These are phyloP conservation scores for Populus hybrid DNA, from an alignment of 441 rosid species.

Conservation along the genomic window DNA sequence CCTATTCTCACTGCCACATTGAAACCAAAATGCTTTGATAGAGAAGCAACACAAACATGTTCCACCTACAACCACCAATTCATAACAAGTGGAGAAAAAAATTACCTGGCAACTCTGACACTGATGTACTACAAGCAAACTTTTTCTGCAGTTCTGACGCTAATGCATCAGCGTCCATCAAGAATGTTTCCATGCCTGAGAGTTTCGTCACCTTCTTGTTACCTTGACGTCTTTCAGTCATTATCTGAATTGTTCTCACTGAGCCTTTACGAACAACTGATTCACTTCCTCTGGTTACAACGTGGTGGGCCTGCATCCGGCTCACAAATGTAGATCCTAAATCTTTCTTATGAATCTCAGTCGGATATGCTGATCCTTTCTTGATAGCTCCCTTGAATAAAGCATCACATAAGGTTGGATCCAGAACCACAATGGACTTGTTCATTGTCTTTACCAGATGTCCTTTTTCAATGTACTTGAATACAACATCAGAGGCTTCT, in stretches of 20 bases:
- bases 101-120: constrained; percentile 75
- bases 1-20: background rate
- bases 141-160: constrained; percentile 98
- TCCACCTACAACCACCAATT: background rate
- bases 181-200: constrained; percentile 72
- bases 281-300: constrained; percentile 70
- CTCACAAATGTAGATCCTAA: constrained; percentile 59
- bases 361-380: constrained; percentile 84
- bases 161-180: constrained; percentile 75
- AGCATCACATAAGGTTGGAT: constrained; percentile 76
- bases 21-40: background rate
- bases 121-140: constrained; percentile 90
- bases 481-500: constrained; percentile 82
- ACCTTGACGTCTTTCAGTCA: constrained; percentile 92
- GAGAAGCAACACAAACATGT: background rate
- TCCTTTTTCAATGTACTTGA: constrained; percentile 73
- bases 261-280: constrained; percentile 80
- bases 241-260: constrained; percentile 69
- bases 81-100: background rate
- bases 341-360: constrained; percentile 86
- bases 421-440: constrained; percentile 69
- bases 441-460: constrained; percentile 66
- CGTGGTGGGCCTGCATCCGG: constrained; percentile 82
- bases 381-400: constrained; percentile 91
- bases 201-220: constrained; percentile 87